Conservation (phyloP, 2,329 filamentous ascomycete species). For the Emmonsiellopsis sp. region DNA sequence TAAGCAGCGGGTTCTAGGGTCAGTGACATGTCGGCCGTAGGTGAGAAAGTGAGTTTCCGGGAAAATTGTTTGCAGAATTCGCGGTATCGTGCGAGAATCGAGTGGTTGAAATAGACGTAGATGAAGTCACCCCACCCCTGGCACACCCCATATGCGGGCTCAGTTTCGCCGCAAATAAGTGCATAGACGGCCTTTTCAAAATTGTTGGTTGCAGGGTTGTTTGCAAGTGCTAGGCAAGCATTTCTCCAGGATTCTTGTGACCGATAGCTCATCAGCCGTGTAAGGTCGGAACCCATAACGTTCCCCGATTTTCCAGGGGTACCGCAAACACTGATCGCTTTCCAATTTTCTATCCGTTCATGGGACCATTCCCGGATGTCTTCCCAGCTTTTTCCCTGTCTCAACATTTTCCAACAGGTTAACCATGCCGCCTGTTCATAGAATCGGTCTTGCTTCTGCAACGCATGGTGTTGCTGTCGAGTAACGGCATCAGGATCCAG, state of each 20-base stretch:
- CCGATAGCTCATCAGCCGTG: constrained; percentile 33
- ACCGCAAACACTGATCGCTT: constrained; percentile 71
- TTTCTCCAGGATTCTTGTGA: constrained; percentile 29
- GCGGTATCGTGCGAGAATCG: constrained; percentile 72
- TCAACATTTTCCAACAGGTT: constrained; percentile 85
- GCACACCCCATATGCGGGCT: constrained; percentile 67
- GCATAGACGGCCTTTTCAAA: constrained; percentile 89
- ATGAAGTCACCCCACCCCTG: constrained; percentile 76
- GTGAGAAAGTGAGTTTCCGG: constrained; percentile 41
- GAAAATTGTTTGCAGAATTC: constrained; percentile 45
- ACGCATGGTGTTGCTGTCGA: constrained; percentile 66
- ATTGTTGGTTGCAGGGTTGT: constrained; percentile 57
- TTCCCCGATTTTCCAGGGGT: constrained; percentile 16
- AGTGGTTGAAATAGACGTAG: constrained; percentile 80
- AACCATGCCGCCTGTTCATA: constrained; percentile 89
- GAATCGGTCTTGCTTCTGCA: constrained; percentile 76
- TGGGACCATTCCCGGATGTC: constrained; percentile 78
- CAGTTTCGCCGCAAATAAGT: constrained; percentile 73
- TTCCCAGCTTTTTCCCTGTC: constrained; percentile 65
- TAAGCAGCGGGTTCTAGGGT: constrained; percentile 46
- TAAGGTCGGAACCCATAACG: constrained; percentile 26
- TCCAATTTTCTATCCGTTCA: constrained; percentile 79
- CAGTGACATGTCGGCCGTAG: constrained; percentile 44
- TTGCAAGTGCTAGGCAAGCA: constrained; percentile 38
- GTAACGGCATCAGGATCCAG: constrained; percentile 85